These are phyloP conservation scores for Penium margaritaceum DNA, from an alignment of 139 green algal genomes.

Conservation along the genomic window DNA sequence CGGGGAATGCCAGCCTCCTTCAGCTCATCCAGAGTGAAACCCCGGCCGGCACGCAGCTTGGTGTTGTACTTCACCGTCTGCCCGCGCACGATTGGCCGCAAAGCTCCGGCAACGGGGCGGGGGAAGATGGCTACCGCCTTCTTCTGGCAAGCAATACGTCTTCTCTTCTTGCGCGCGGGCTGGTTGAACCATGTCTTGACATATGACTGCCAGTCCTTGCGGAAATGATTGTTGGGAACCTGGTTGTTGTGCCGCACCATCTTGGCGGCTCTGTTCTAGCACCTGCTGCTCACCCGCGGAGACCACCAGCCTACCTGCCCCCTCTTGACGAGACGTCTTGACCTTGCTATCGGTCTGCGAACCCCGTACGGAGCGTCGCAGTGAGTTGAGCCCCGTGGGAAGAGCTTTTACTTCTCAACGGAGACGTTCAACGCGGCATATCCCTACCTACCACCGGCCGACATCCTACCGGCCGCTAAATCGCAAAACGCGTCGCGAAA, in stretches of 20 bases:
- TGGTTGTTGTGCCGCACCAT: conserved; percentile 51
- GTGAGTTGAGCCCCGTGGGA: too few species aligned
- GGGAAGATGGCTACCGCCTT: conserved; percentile 90
- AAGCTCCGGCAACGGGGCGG: conserved; percentile 71
- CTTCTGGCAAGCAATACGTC: conserved; percentile 57
- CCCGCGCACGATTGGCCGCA: conserved; percentile 81
- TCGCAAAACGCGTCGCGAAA: too few species aligned
- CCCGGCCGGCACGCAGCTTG: conserved; percentile 80
- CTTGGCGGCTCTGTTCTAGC: too few species aligned
- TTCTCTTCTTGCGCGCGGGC: conserved; percentile 82
- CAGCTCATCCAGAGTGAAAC: conserved; percentile 95
- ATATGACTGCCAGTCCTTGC: conserved; percentile 68
- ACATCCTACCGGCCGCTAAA: too few species aligned
- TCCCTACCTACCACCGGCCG: too few species aligned
- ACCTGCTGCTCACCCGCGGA: too few species aligned
- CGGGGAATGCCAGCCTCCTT: conserved; percentile 92
- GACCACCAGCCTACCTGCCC: too few species aligned
- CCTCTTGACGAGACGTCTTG: too few species aligned
- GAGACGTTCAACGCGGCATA: too few species aligned
- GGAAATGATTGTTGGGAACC: conserved; percentile 42
- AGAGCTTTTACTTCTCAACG: too few species aligned
- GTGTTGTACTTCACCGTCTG: conserved; percentile 93
- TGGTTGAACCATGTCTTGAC: conserved; percentile 99
- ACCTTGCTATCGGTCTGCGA: too few species aligned
- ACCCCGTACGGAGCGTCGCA: too few species aligned